Evolutionary conservation across 2,329 filamentous ascomycete species (phyloP).

Genomic region (Xylariaceae sp.): DNA sequence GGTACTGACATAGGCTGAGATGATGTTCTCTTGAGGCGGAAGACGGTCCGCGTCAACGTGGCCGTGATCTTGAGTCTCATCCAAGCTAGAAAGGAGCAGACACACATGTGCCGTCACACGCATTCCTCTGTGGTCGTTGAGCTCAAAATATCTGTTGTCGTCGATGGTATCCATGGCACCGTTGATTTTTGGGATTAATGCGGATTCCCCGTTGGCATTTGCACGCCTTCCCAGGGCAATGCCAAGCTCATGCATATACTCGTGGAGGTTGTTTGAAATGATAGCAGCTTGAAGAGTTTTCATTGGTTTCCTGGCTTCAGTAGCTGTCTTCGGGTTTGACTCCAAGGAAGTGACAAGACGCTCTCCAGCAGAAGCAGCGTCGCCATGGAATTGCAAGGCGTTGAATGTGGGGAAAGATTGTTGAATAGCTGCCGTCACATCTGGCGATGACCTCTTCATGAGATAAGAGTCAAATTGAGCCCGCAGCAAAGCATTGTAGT

Average conservation of each 20-base stretch:
- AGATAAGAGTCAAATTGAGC: constrained; percentile 74
- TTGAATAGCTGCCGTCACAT: constrained; percentile 47
- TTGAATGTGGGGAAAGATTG: constrained; percentile 62
- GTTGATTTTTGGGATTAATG: constrained; percentile 37
- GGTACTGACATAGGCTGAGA: constrained; percentile 78
- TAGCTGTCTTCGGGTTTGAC: constrained; percentile 47
- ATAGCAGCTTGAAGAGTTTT: constrained; percentile 75
- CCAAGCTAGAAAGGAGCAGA: constrained; percentile 63
- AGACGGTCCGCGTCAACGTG: constrained; percentile 32
- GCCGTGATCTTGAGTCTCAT: constrained; percentile 46
- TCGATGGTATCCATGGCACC: constrained; percentile 31
- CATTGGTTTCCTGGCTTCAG: constrained; percentile 60
- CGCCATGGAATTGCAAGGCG: constrained; percentile 58
- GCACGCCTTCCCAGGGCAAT: constrained; percentile 44
- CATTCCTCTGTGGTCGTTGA: constrained; percentile 59
- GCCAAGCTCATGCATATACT: constrained; percentile 57
- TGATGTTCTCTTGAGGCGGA: constrained; percentile 64
- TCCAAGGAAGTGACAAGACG: constrained; percentile 60
- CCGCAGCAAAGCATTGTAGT: constrained; percentile 81
- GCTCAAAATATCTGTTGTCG: constrained; percentile 45
- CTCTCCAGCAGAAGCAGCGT: constrained; percentile 46
- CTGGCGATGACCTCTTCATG: constrained; percentile 48
- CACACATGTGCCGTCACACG: constrained; percentile 65
- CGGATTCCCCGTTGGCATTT: constrained; percentile 38
- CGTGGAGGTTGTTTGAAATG: constrained; percentile 58